These are phyloP conservation scores for Aspergillus pseudoterreus DNA, from an alignment of 2,329 filamentous ascomycete species.

Conservation along the genomic window DNA sequence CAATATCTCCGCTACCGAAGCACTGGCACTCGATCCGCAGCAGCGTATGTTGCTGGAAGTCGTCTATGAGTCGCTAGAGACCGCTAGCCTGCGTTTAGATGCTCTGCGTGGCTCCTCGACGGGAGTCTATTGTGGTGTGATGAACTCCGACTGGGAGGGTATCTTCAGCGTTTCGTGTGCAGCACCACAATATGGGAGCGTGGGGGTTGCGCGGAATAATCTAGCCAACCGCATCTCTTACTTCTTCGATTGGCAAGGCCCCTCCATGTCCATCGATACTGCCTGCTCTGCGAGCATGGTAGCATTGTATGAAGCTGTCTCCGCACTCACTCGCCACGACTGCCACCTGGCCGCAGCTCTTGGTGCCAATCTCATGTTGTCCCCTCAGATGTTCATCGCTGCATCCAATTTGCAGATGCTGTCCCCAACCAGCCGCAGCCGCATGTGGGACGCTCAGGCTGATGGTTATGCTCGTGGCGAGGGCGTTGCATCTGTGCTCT, in stretches of 20 bases:
- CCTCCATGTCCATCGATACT: constrained; percentile 45
- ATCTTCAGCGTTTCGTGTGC: constrained; percentile 20
- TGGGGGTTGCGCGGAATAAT: constrained; percentile 35
- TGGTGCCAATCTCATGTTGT: constrained; percentile 25
- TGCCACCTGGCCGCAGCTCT: constrained; percentile 21
- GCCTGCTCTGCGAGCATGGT: constrained; percentile 45
- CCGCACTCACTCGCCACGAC: constrained; percentile 27
- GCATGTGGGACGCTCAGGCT: constrained; percentile 45
- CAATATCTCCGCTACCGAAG: constrained; percentile 23
- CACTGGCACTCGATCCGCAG: constrained; percentile 29
- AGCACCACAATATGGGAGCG: constrained; percentile 22
- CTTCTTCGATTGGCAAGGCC: constrained; percentile 34
- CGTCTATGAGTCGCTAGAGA: constrained; percentile 24
- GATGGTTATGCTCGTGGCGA: constrained; percentile 54
- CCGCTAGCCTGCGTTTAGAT: constrained; percentile 21
- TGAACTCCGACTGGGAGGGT: constrained; percentile 25
- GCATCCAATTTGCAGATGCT: constrained; percentile 41
- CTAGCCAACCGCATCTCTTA: constrained; percentile 40
- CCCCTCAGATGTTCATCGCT: constrained; percentile 29
- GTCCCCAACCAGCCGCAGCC: constrained; percentile 47
- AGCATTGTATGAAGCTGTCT: constrained; percentile 33
- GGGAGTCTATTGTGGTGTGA: constrained; percentile 23
- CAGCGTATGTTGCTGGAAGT: constrained; percentile 24
- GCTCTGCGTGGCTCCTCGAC: constrained; percentile 22
- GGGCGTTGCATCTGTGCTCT: constrained; percentile 47